Evolutionary conservation across 805 yeast genomes (phyloP).

Genomic region (Candida piceae): DNA sequence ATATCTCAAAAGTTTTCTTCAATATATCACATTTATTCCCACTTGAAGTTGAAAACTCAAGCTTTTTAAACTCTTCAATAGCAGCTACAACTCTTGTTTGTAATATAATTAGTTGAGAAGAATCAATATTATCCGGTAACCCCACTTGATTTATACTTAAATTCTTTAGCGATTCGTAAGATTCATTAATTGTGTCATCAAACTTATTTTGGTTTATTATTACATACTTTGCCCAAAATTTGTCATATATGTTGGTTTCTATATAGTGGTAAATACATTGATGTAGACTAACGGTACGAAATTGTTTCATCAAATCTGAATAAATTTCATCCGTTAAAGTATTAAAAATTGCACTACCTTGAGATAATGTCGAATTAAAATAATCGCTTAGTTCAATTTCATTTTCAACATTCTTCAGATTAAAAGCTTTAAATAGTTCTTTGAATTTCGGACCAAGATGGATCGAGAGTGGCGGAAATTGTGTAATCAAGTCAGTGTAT

Average conservation of each 20-base stretch:
- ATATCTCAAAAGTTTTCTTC: constrained; percentile 43
- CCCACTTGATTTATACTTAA: constrained; percentile 50
- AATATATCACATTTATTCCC: constrained; percentile 44
- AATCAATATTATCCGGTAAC: constrained; percentile 28
- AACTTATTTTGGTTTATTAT: constrained; percentile 3
- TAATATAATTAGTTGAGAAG: constrained; percentile 18
- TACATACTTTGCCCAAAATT: constrained; percentile 50
- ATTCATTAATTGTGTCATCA: constrained; percentile 20
- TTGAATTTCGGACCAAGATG: constrained; percentile 37
- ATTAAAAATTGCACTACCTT: constrained; percentile 31
- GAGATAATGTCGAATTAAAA: constrained; percentile 26
- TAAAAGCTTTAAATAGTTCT: constrained; percentile 34
- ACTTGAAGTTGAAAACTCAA: constrained; percentile 43
- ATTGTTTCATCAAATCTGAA: constrained; percentile 20
- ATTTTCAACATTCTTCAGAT: constrained; percentile 24
- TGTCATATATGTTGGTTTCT: constrained; percentile 62
- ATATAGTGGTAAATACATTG: constrained; percentile 62
- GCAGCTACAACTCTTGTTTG: constrained; percentile 49
- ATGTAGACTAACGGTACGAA: constrained; percentile 36
- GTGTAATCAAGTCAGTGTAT: constrained; percentile 36
- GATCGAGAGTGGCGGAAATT: constrained; percentile 34
- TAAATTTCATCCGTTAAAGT: constrained; percentile 27
- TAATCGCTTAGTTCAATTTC: constrained; percentile 25
- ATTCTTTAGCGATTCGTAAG: constrained; percentile 33
- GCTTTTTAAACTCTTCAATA: constrained; percentile 42